Percentiles rank a stretch among this genome's conserved stretches.
Evolutionary conservation across 176 grass and related monocot species (phyloP).

Genomic region (Canna indica): DNA sequence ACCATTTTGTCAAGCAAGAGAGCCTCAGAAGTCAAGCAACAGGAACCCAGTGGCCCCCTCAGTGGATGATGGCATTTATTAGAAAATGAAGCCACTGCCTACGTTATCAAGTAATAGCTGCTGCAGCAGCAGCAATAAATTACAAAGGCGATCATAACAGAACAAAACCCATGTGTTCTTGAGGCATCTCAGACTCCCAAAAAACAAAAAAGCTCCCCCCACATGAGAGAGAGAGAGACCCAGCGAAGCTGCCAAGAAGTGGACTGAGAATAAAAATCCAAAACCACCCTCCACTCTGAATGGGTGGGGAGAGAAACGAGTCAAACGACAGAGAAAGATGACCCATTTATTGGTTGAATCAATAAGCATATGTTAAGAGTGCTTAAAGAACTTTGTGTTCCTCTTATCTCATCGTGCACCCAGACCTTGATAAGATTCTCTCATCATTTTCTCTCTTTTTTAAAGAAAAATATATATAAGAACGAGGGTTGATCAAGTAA

Average conservation of each 20-base stretch:
- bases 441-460: too few relatives aligned
- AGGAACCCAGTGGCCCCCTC: neutral
- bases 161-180: neutral
- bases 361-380: neutral
- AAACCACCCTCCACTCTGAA: slow-evolving; percentile 1
- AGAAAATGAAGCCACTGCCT: neutral
- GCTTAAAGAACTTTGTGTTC: neutral
- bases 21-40: neutral
- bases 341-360: neutral
- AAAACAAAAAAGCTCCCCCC: neutral
- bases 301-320: too few relatives aligned
- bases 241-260: slow-evolving; percentile 3
- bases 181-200: neutral
- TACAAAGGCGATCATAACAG: neutral
- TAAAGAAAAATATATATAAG: too few relatives aligned
- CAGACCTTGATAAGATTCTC: too few relatives aligned
- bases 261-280: slow-evolving; percentile 1
- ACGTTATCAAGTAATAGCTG: neutral
- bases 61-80: neutral
- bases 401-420: too few relatives aligned
- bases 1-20: slow-evolving; percentile 2
- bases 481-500: too few relatives aligned
- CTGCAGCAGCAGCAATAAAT: neutral
- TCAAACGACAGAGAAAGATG: neutral
- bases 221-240: neutral